A percentile compares a stretch with the other conserved stretches of the same genome.
Evolutionary conservation across 139 green algal genomes (phyloP).

Genomic region (Volvox reticuliferus): DNA sequence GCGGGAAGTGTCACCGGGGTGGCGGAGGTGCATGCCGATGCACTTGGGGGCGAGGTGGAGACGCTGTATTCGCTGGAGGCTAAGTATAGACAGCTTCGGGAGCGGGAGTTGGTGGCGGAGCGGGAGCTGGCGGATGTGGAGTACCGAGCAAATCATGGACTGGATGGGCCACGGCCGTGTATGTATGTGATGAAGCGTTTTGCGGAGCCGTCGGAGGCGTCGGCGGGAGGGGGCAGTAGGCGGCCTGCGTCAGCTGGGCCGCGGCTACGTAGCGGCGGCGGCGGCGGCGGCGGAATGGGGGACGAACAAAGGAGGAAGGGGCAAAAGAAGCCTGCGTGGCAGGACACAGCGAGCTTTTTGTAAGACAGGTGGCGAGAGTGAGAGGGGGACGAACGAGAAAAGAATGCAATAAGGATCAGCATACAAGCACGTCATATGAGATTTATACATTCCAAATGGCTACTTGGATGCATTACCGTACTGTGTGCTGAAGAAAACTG

Average conservation of each 20-base stretch:
- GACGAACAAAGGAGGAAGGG: not conserved
- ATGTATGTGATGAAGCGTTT: constrained; percentile 32
- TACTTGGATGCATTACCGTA: too few species aligned
- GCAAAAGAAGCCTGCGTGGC: constrained; percentile 6
- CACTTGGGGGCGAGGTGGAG: constrained; percentile 12
- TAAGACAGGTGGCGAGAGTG: not conserved
- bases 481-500: too few species aligned
- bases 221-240: not conserved
- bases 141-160: constrained; percentile 7
- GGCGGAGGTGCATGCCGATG: not conserved
- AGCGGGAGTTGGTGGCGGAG: constrained; percentile 24
- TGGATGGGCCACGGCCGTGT: constrained; percentile 39
- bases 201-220: not conserved
- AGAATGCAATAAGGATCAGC: not conserved
- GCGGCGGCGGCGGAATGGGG: not conserved
- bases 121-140: constrained; percentile 31
- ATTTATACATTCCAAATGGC: too few species aligned
- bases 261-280: not conserved
- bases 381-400: too few species aligned
- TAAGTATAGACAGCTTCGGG: constrained; percentile 9
- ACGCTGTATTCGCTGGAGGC: constrained; percentile 11
- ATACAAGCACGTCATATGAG: too few species aligned
- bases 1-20: not conserved
- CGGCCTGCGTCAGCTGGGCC: constrained; percentile 28
- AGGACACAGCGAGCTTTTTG: constrained; percentile 34